Evolutionary conservation across 1,284 basidiomycete species (phyloP), one percentile per base, ranked within the genome.

Genomic region (Cryptococcus sp.): DNA sequence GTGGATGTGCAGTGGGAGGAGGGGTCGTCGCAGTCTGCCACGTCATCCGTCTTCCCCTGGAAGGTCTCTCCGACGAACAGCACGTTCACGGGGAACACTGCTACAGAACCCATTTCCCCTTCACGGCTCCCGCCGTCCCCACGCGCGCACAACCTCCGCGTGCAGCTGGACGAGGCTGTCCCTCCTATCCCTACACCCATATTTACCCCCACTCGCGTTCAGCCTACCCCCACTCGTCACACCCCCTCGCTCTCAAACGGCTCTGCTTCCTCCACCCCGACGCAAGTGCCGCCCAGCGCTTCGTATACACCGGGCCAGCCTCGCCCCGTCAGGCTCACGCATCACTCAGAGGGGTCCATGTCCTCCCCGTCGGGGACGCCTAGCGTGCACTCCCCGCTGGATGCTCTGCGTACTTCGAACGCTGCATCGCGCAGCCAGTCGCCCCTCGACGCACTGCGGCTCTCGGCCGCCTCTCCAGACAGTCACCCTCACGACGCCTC

Each of bases 231-330:
- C 65, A 8, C 28, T 33, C 28, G 28, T 9, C 66, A 70, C 42
- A 66, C 63, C 11, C 67, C 70, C 2, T 60, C 67, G 0, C 55
- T 61, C 13, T 70, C 68, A 5, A 55, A 52, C 11, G 53, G 59
- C 9, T 60, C 63, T 6, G 23, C 35, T n/a, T 52, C 59, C 5
- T 60, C 63, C 8, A 38, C 52, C 12, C 28, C 46, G 2, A 49
- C 60, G 2, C 59, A 60, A 23, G 50, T 54, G 4, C 55, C 61
- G 1, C 52, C 65, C 4, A 44, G 59, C 11, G 61, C 68, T 3
- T 60, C 56, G 1, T 76, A 76, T 50, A 63, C 72, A 2, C 73
- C 73, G 4, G 73, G 73, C 42, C 72, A 74, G 47, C 71, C 70
- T 3, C 62, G 73, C 20, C 73, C 73, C 1, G 64, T 76, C 21